phyloP scores from a whole-genome alignment of 2,329 filamentous ascomycete species.

The Hypoxylon sp. region DNA sequence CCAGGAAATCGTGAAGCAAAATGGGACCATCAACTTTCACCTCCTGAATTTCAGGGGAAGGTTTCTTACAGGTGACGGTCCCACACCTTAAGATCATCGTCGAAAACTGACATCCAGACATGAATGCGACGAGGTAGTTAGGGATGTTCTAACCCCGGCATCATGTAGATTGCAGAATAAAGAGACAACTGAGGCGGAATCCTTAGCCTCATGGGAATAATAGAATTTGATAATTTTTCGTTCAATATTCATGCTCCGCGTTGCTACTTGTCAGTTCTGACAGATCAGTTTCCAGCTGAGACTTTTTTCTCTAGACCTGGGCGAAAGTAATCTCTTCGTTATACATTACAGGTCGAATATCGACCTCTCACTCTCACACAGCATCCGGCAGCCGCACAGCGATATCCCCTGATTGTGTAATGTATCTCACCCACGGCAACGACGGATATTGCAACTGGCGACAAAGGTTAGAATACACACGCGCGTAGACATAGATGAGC shows the following conservation, averaged over 20 bases:
- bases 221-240: constrained; percentile 17
- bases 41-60: neutral
- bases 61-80: constrained; percentile 10
- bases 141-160: neutral
- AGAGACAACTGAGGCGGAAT: neutral
- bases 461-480: constrained; percentile 22
- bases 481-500: neutral
- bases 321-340: constrained; percentile 40
- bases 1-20: neutral
- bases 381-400: constrained; percentile 94
- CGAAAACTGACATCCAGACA: neutral
- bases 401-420: constrained; percentile 97
- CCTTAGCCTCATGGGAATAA: neutral
- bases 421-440: constrained; percentile 97
- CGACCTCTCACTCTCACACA: constrained; percentile 64
- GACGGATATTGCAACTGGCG: constrained; percentile 94
- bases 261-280: constrained; percentile 35
- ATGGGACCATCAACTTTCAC: constrained; percentile 2
- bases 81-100: neutral
- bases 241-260: constrained; percentile 37
- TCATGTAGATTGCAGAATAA: neutral
- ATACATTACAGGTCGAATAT: constrained; percentile 39
- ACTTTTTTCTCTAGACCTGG: constrained; percentile 44
- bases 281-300: constrained; percentile 41
- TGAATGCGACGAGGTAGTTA: neutral